phyloP scores from a whole-genome alignment of 2,329 filamentous ascomycete species.

The Trichoderma koningiopsis region DNA sequence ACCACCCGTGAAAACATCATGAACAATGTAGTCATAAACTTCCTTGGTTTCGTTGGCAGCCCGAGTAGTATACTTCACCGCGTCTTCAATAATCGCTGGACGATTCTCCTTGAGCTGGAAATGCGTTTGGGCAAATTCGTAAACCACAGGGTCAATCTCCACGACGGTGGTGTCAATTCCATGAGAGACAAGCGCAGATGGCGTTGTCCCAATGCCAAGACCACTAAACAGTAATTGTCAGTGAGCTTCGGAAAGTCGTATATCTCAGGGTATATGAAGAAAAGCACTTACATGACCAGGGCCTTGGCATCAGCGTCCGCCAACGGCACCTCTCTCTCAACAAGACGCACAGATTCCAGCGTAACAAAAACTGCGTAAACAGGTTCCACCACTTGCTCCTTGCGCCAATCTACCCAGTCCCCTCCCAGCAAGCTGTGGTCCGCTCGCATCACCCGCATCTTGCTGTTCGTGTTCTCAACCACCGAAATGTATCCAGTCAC shows the following conservation, averaged over 20 bases:
- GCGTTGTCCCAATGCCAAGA: constrained; percentile 88
- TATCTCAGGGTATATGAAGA: too few relatives aligned
- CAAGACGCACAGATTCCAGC: constrained; percentile 85
- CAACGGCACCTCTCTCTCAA: constrained; percentile 59
- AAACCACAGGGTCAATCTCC: constrained; percentile 88
- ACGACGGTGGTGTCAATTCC: constrained; percentile 92
- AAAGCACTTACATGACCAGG: constrained; percentile 72
- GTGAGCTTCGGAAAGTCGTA: neutral
- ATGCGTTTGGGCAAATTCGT: constrained; percentile 79
- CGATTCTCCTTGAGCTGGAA: constrained; percentile 80
- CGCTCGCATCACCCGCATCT: constrained; percentile 83
- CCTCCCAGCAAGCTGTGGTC: constrained; percentile 94
- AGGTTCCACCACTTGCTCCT: constrained; percentile 69
- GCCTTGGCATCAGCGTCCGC: constrained; percentile 72
- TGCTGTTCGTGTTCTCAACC: constrained; percentile 69
- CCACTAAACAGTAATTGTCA: constrained; percentile 56
- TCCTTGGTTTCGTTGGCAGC: constrained; percentile 46
- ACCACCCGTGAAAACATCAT: constrained; percentile 97
- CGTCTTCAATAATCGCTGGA: constrained; percentile 79
- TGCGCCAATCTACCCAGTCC: constrained; percentile 72
- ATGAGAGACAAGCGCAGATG: constrained; percentile 81
- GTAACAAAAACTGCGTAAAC: constrained; percentile 97
- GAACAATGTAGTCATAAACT: constrained; percentile 87
- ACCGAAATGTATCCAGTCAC: constrained; percentile 92
- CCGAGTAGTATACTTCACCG: constrained; percentile 65